Conservation (phyloP, 2,329 filamentous ascomycete species). For the Pseudohalonectria lignicola region DNA sequence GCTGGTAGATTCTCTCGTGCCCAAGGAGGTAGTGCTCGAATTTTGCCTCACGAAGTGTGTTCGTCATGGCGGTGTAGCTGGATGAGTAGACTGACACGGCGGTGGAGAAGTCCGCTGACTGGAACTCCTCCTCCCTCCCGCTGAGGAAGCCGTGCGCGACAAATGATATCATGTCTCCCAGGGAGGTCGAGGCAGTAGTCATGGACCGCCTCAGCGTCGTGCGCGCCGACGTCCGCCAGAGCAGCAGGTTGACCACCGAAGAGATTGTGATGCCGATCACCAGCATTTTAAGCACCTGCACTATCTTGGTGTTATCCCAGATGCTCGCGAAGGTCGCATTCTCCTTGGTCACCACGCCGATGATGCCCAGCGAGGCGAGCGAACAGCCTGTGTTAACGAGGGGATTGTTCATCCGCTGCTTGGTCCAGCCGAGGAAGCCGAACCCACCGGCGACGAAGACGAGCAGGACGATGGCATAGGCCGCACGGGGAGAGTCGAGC, state of each 20-base stretch:
- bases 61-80: conserved; percentile 59
- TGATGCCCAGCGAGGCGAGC: conserved; percentile 76
- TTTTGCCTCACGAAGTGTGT: conserved; percentile 74
- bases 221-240: conserved; percentile 72
- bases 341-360: conserved; percentile 85
- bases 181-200: conserved; percentile 59
- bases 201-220: conserved; percentile 63
- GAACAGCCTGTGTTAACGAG: conserved; percentile 79
- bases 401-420: conserved; percentile 67
- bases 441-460: conserved; percentile 79
- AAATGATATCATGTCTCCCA: conserved; percentile 71
- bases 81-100: conserved; percentile 54
- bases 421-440: conserved; percentile 80
- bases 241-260: conserved; percentile 61
- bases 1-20: conserved; percentile 64
- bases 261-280: conserved; percentile 65
- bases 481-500: conserved; percentile 55
- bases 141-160: conserved; percentile 78
- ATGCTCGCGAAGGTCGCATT: conserved; percentile 73
- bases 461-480: conserved; percentile 68
- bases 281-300: conserved; percentile 74
- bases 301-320: conserved; percentile 72
- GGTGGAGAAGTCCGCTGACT: conserved; percentile 51
- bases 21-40: conserved; percentile 80
- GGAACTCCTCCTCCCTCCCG: conserved; percentile 69